These are phyloP conservation scores for Annulohypoxylon truncatum DNA, from an alignment of 2,329 filamentous ascomycete species.

Conservation along the genomic window DNA sequence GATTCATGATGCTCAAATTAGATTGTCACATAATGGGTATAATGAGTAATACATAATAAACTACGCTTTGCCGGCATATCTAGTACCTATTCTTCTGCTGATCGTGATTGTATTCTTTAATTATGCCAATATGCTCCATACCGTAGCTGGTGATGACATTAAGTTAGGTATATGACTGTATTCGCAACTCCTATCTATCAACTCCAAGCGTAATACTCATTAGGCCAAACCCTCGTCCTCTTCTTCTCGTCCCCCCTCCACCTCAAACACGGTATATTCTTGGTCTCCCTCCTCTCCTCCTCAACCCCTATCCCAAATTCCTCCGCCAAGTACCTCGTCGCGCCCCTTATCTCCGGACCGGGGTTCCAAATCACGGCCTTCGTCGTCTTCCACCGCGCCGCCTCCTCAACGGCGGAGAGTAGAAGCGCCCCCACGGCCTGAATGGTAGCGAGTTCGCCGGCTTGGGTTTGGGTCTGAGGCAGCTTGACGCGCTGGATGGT, in stretches of 20 bases:
- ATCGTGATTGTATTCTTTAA: not conserved
- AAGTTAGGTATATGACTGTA: no score
- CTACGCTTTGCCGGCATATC: not conserved
- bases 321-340: constrained; percentile 11
- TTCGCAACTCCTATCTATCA: no score
- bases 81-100: not conserved
- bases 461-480: not conserved
- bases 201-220: constrained; percentile 42
- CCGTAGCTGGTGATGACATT: no score
- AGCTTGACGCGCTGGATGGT: constrained; percentile 31
- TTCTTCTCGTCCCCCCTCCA: constrained; percentile 29
- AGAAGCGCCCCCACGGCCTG: constrained; percentile 31
- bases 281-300: constrained; percentile 20
- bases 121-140: no score
- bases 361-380: constrained; percentile 37
- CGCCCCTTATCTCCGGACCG: not conserved
- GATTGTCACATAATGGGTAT: not conserved
- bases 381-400: constrained; percentile 22
- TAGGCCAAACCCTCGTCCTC: constrained; percentile 5
- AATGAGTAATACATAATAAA: not conserved
- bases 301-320: constrained; percentile 15
- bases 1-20: not conserved
- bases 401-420: constrained; percentile 38
- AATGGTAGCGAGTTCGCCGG: not conserved
- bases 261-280: constrained; percentile 34